Evolutionary conservation across 2,329 filamentous ascomycete genomes (phyloP), one percentile per base, ranked within the genome.

Genomic region (Gaeumannomyces sp.): DNA sequence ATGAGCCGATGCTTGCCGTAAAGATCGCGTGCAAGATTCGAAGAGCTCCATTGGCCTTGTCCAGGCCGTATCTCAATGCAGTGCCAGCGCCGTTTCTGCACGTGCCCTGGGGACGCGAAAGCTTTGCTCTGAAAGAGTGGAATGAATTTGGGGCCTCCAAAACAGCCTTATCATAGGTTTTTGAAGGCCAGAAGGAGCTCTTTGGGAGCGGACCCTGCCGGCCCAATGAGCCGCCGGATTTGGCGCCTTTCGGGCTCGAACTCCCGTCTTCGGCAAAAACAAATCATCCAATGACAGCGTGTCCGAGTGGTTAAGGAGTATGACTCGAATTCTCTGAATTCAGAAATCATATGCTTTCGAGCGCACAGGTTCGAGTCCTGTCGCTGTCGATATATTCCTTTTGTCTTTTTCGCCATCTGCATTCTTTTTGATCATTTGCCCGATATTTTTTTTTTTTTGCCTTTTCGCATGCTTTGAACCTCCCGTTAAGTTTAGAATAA

Each of bases 341-440:
- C 45, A n/a, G 45, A n/a, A 4, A 59, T 59, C 57, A 59, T 59
- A 59, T 59, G 57, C 57, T 59, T 59, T 59, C 57, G 57, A 59
- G 57, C 57, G 57, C 57, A 59, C 57, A 59, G 57, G 57, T 59
- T 59, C 57, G 57, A 59, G 57, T 59, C 57, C 57, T 59, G 57
- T 59, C 57, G 57, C 13, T 59, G 57, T 59, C 57, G 57, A 28
- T 53, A 27, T 22, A n/a, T 25, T 53, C 45, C 25, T 53, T 53
- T 50, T 14, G 4, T 2, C 19, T 35, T 35, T 35, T 35, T 35
- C 10, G 6, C 31, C 31, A 35, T 11, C 3, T 35, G 33, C 27
- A 11, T n/a, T n/a, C n/a, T n/a, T n/a, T n/a, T n/a, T n/a, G n/a
- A n/a, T n/a, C n/a, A n/a, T n/a, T n/a, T n/a, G n/a, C n/a, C n/a